Conservation (phyloP, 768 basidiomycete genomes). For the Amanita brunnescens region DNA sequence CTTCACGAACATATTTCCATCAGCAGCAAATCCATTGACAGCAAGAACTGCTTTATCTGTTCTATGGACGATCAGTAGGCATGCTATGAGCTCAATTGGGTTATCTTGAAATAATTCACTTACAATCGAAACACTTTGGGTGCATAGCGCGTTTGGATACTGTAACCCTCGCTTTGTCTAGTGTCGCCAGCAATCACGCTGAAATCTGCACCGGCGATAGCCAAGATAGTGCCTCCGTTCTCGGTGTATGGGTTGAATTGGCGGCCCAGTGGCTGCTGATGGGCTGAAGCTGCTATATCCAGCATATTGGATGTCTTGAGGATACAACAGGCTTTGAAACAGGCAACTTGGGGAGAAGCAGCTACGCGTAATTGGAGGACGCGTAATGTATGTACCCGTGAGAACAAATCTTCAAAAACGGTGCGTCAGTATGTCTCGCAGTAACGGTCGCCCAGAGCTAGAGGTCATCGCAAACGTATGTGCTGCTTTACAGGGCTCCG, state of each 20-base stretch:
- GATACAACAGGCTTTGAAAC: no score
- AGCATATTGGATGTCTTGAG: conserved; percentile 27
- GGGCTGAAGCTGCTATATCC: conserved; percentile 28
- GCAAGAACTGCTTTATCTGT: conserved; percentile 91
- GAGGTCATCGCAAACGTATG: conserved; percentile 63
- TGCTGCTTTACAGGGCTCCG: conserved; percentile 1
- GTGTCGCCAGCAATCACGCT: conserved; percentile 95
- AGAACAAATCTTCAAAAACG: conserved; percentile 16
- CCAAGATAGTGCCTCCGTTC: conserved; percentile 95
- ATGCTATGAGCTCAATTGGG: conserved; percentile 5
- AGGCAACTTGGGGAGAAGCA: not conserved
- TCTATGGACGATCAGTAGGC: conserved; percentile 29
- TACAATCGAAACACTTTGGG: conserved; percentile 92
- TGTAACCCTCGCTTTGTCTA: conserved; percentile 93
- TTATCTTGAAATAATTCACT: conserved; percentile 21
- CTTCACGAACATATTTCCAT: conserved; percentile 97
- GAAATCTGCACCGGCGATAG: conserved; percentile 91
- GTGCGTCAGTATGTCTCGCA: conserved; percentile 17
- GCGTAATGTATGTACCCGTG: conserved; percentile 38
- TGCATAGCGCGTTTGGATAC: conserved; percentile 95
- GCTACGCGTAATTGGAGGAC: conserved; percentile 19
- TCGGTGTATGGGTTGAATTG: conserved; percentile 85
- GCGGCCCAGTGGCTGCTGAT: conserved; percentile 38
- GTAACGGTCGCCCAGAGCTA: conserved; percentile 51
- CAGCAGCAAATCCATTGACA: conserved; percentile 95